Evolutionary conservation across 1,139 yeast genomes (phyloP), one percentile per base, ranked within the genome.

Genomic region (Hansenula sp.): DNA sequence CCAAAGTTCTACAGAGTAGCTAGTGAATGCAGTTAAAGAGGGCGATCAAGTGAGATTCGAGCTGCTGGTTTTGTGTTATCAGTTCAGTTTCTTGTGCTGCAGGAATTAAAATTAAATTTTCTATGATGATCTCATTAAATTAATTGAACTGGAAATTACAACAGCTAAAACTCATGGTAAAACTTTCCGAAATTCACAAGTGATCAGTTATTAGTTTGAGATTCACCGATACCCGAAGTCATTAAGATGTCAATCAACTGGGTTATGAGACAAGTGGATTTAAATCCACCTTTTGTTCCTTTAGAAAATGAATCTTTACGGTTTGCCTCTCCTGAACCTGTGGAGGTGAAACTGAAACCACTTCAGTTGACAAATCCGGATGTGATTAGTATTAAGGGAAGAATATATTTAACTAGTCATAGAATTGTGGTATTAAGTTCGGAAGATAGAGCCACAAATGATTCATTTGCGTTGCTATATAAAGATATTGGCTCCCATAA

Each of bases 351-450:
- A 28, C 41, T 52, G 8, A 39, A 42, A 12, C 56, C 57, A 24
- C 36, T 46, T 25, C 52, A 46, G 13, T 54, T 42, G 27, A 41
- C 36, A 18, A 51, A 43, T n/a, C 50, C 50, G 20, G 61, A 47
- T 37, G 51, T 46, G 4, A 59, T 64, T 11, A 38, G 41, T 3
- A 51, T 61, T 10, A 46, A 50, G 34, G 71, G 69, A 2, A 49
- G 48, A 35, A 29, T 61, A 2, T 62, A 51, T 37, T 47, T 66
- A 16, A 65, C 69, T 0, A 59, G 56, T 20, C 56, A 54, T 29
- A 44, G 70, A 29, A 28, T 66, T 1, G 62, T 65, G 2, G 53
- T 57, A 24, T 46, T 65, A 1, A 53, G 64, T 58, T 18, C 65
- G 37, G 12, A 4, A 29, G 24, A 12, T 19, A 21, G 21, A 17